phyloP scores from a whole-genome alignment of 2,329 filamentous ascomycete species.

The Polychaeton citri region DNA sequence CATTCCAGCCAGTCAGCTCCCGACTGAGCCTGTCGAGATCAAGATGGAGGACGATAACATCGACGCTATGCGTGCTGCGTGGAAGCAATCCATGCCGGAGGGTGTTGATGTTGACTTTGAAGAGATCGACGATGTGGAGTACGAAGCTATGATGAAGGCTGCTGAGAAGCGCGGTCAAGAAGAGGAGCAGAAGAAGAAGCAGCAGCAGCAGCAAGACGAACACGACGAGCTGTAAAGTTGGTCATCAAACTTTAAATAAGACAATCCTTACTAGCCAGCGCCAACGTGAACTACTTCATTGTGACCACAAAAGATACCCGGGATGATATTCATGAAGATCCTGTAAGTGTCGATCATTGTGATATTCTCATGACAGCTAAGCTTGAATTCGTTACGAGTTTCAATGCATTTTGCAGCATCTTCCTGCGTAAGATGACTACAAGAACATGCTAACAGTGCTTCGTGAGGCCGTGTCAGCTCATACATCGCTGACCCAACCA shows the following conservation, averaged over 20 bases:
- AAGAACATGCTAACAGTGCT: no score
- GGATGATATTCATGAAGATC: background rate
- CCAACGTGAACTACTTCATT: background rate
- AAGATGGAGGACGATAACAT: slow-evolving; percentile 12
- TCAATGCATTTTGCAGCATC: no score
- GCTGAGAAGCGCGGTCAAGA: slow-evolving; percentile 9
- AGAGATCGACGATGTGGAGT: slow-evolving; percentile 21
- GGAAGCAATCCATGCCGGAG: slow-evolving; percentile 11
- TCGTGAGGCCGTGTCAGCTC: no score
- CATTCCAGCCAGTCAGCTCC: slow-evolving; percentile 3
- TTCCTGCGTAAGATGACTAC: no score
- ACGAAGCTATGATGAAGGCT: slow-evolving; percentile 17
- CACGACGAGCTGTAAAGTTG: slow-evolving; percentile 17
- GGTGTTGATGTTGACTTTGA: slow-evolving; percentile 20
- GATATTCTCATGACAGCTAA: background rate
- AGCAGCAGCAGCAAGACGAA: background rate
- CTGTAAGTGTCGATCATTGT: no score
- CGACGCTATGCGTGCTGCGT: background rate
- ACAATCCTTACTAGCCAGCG: background rate
- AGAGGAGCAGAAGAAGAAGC: slow-evolving; percentile 3
- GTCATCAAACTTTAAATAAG: background rate
- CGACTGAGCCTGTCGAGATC: slow-evolving; percentile 7
- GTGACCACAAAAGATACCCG: background rate
- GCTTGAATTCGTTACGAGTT: no score
- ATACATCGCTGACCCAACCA: slow-evolving; percentile 14